Conservation (phyloP, 805 yeast genomes). For the Candida gorgasii region DNA sequence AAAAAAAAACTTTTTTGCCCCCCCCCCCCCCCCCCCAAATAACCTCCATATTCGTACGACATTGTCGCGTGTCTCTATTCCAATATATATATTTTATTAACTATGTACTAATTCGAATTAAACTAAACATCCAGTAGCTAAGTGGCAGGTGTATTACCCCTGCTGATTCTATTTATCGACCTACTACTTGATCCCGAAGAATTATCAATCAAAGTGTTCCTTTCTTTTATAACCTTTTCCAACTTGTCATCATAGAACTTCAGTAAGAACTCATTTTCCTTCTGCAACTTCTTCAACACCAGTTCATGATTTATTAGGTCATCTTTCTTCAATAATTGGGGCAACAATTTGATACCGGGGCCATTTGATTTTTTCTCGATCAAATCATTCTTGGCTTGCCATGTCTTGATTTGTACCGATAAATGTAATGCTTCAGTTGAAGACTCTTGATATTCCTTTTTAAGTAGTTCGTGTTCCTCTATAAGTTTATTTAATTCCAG, state of each 20-base stretch:
- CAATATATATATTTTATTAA: background rate
- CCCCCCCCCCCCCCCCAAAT: background rate
- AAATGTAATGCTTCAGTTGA: conserved; percentile 35
- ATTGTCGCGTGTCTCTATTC: background rate
- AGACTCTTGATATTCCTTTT: conserved; percentile 33
- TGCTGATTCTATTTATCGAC: conserved; percentile 36
- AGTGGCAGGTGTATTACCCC: conserved; percentile 38
- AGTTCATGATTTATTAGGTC: conserved; percentile 29
- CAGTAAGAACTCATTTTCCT: conserved; percentile 31
- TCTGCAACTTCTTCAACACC: conserved; percentile 24
- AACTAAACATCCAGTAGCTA: background rate
- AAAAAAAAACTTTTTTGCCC: too few relatives aligned
- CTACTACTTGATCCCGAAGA: conserved; percentile 30
- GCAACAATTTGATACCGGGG: conserved; percentile 37
- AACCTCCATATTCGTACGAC: background rate
- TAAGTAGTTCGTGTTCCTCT: conserved; percentile 29
- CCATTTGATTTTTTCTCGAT: conserved; percentile 28
- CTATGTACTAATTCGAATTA: background rate
- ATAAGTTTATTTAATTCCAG: conserved; percentile 26
- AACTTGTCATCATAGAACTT: conserved; percentile 30
- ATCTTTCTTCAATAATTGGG: conserved; percentile 35
- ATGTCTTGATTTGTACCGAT: conserved; percentile 21
- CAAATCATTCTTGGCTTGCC: conserved; percentile 20
- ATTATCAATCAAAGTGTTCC: conserved; percentile 30
- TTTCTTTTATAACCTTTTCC: conserved; percentile 36